Evolutionary conservation across 2,329 filamentous ascomycete genomes (phyloP), one percentile per base, ranked within the genome.

Genomic region (Pleomassaria siparia): DNA sequence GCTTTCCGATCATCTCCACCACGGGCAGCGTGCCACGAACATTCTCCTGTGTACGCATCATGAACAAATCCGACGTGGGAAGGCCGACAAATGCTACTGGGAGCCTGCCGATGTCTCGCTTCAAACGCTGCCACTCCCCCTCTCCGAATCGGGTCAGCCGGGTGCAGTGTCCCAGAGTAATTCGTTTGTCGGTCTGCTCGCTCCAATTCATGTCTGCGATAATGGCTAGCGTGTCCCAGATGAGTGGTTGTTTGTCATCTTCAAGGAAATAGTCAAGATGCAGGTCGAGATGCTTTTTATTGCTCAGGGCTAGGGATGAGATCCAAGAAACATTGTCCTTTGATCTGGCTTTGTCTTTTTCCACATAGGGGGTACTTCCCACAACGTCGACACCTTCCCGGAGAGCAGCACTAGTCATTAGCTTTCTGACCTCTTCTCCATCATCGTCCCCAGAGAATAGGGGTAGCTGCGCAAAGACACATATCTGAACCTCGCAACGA

Each of bases 241-340:
- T 69, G 44, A 84, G 68, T 0, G 82, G 72, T 41, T 78, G 73
- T 37, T 68, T 75, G 1, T 61, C 56, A 2, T 68, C 49, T 43
- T 84, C 77, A 2, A 89, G 71, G 47, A 84, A 83, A 63, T 89
- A 89, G 64, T 89, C 87, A 5, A 89, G 74, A 62, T 89, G 87
- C 37, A 89, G 82, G 58, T 89, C 86, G 4, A 89, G 67, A 62
- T 87, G 81, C 42, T 84, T 75, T 2, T 66, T 60, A 30, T 75
- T 61, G 18, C 70, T 51, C 29, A 84, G 61, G 1, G 83, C 83
- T 20, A 76, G 72, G 2, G 75, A 70, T 30, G 86, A 72, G 13
- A 86, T 81, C 81, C 83, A 89, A 15, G 78, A 72, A 15, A 88
- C 80, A 58, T 88, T 89, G 40, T 64, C 61, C 43, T 77, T 72